A percentile compares a stretch with the other conserved stretches of the same genome.
phyloP scores from a whole-genome alignment of 306 rosid genomes.

The Pyrus pyrifolia region DNA sequence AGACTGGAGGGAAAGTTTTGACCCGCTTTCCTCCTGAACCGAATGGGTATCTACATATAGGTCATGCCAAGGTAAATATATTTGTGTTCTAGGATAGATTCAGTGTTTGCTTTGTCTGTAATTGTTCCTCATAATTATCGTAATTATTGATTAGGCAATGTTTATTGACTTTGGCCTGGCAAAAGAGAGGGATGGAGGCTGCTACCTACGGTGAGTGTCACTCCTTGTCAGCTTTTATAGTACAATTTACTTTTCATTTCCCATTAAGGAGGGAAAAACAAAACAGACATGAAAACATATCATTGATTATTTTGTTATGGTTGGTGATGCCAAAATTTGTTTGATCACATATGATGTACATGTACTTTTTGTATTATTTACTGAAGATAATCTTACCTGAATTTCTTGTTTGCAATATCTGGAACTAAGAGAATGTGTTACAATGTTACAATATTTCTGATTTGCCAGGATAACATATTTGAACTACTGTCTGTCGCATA shows the following conservation, averaged over 20 bases:
- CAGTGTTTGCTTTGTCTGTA: not conserved
- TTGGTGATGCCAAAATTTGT: not conserved
- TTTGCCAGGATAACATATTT: not conserved
- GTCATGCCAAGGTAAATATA: conserved; percentile 83
- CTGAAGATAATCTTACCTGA: not conserved
- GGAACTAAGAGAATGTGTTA: not conserved
- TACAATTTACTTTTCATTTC: not conserved
- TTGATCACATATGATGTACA: not conserved
- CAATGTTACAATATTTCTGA: not conserved
- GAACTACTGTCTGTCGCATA: not conserved
- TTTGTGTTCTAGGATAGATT: not conserved
- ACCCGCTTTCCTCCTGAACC: conserved; percentile 99
- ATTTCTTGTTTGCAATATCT: not conserved
- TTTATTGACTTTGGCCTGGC: conserved; percentile 95
- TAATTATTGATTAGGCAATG: conserved; percentile 66
- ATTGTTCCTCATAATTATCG: not conserved
- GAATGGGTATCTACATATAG: conserved; percentile 94
- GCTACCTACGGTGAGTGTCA: conserved; percentile 69
- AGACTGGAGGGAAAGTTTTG: conserved; percentile 61
- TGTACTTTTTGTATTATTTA: not conserved
- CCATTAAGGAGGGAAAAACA: not conserved
- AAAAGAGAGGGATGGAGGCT: conserved; percentile 83
- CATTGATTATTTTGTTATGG: not conserved
- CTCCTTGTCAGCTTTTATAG: not conserved
- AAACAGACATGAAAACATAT: not conserved